Conservation (phyloP, 1,139 yeast species). For the Yamadazyma membranifaciens region DNA sequence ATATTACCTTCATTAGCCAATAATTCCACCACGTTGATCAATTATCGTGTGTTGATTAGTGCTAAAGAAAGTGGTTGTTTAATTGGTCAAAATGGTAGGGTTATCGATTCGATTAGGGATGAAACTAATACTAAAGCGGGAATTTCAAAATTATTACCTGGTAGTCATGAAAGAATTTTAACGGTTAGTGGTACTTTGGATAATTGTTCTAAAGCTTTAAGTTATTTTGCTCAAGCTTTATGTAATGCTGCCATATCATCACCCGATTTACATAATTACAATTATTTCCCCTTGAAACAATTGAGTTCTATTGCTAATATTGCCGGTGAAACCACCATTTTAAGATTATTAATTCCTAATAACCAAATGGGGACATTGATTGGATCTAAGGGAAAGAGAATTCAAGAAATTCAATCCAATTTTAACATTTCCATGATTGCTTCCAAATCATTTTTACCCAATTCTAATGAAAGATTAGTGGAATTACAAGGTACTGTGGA, state of each 20-base stretch:
- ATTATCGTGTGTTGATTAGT: conserved; percentile 70
- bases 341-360: conserved; percentile 78
- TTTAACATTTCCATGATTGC: conserved; percentile 82
- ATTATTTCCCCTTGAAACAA: conserved; percentile 62
- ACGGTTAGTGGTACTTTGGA: conserved; percentile 81
- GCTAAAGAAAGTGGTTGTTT: conserved; percentile 90
- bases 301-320: conserved; percentile 50
- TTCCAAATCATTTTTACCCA: conserved; percentile 79
- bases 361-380: conserved; percentile 89
- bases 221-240: conserved; percentile 69
- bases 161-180: conserved; percentile 81
- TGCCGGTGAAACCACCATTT: conserved; percentile 52
- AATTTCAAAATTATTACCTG: conserved; percentile 76
- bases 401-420: conserved; percentile 73
- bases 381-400: conserved; percentile 81
- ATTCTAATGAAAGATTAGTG: conserved; percentile 82
- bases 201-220: conserved; percentile 69
- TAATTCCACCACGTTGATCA: conserved; percentile 42
- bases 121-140: conserved; percentile 85
- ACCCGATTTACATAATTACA: conserved; percentile 37
- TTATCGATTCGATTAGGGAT: conserved; percentile 75
- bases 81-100: conserved; percentile 83
- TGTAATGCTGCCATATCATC: conserved; percentile 32
- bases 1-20: conserved; percentile 22
- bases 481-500: conserved; percentile 83